Conservation (phyloP, 1,284 basidiomycete species). For the Trichosporon ovoides region DNA sequence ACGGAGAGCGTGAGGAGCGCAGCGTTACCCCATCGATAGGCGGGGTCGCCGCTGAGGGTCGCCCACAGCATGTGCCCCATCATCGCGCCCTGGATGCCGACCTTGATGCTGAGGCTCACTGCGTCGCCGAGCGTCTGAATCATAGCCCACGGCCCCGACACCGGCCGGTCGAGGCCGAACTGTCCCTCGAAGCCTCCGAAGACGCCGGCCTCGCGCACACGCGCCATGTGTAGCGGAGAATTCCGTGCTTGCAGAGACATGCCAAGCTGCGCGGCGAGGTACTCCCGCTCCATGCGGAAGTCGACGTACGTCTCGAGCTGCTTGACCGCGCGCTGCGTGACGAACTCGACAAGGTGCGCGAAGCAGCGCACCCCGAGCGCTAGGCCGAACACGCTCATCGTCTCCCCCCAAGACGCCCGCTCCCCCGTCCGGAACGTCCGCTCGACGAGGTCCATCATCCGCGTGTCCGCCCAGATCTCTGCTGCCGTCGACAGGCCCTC, state of each 20-base stretch:
- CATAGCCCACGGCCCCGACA: slow-evolving; percentile 20
- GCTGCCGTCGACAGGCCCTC: not conserved
- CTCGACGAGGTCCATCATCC: slow-evolving; percentile 12
- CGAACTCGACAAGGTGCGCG: not conserved
- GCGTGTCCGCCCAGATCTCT: slow-evolving; percentile 5
- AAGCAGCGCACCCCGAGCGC: not conserved
- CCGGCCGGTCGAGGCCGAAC: not conserved
- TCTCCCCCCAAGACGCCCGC: not conserved
- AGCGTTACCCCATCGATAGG: not conserved
- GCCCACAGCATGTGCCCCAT: slow-evolving; percentile 51
- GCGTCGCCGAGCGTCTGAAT: slow-evolving; percentile 63
- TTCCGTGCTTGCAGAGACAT: slow-evolving; percentile 70
- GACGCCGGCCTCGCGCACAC: slow-evolving; percentile 67
- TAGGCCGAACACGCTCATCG: not conserved
- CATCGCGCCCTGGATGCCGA: slow-evolving; percentile 53
- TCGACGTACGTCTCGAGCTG: slow-evolving; percentile 58
- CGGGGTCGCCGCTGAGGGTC: slow-evolving; percentile 10
- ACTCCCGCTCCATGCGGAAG: slow-evolving; percentile 66
- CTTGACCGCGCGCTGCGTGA: not conserved
- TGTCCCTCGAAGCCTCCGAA: slow-evolving; percentile 25
- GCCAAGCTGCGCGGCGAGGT: slow-evolving; percentile 66
- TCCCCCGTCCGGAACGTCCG: not conserved
- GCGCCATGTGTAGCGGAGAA: slow-evolving; percentile 63
- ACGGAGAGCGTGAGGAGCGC: slow-evolving; percentile 11
- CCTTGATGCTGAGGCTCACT: slow-evolving; percentile 56